Evolutionary conservation across 2,329 filamentous ascomycete genomes (phyloP).

Genomic region (Bipolaris sorokiniana): DNA sequence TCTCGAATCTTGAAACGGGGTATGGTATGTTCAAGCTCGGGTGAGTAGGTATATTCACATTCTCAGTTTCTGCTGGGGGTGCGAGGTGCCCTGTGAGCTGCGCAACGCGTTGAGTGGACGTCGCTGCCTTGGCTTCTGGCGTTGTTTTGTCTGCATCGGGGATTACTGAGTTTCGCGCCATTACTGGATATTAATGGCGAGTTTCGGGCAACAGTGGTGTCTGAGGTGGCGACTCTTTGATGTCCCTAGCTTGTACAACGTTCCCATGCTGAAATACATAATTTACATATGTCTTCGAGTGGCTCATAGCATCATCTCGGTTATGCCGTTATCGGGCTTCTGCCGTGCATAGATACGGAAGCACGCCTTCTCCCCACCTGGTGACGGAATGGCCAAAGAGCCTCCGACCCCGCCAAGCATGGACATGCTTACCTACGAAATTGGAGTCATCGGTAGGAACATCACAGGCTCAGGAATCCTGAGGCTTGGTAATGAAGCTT

Average conservation of each 20-base stretch:
- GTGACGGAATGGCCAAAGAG: slow-evolving; percentile 30
- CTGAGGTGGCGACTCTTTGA: background rate
- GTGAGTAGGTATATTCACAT: slow-evolving; percentile 12
- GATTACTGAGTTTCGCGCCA: slow-evolving; percentile 25
- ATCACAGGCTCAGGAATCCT: background rate
- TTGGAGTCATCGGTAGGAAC: background rate
- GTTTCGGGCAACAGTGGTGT: background rate
- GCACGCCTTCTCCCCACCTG: slow-evolving; percentile 43
- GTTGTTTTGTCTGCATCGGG: slow-evolving; percentile 20
- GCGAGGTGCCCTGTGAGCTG: slow-evolving; percentile 38
- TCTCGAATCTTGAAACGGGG: slow-evolving; percentile 33
- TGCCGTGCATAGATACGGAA: slow-evolving; percentile 17
- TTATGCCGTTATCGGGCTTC: slow-evolving; percentile 10
- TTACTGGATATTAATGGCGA: slow-evolving; percentile 12
- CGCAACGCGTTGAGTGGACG: slow-evolving; percentile 33
- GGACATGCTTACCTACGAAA: background rate
- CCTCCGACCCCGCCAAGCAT: background rate
- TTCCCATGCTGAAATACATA: background rate
- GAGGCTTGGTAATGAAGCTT: background rate
- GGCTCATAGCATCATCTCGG: background rate
- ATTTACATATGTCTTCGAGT: background rate
- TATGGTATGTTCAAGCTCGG: slow-evolving; percentile 29
- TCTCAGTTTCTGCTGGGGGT: slow-evolving; percentile 22
- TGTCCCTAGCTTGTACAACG: background rate
- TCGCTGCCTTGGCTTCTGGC: slow-evolving; percentile 18